These are phyloP conservation scores for Penicillium corylophilum DNA, from an alignment of 2,329 filamentous ascomycete species.

Conservation along the genomic window DNA sequence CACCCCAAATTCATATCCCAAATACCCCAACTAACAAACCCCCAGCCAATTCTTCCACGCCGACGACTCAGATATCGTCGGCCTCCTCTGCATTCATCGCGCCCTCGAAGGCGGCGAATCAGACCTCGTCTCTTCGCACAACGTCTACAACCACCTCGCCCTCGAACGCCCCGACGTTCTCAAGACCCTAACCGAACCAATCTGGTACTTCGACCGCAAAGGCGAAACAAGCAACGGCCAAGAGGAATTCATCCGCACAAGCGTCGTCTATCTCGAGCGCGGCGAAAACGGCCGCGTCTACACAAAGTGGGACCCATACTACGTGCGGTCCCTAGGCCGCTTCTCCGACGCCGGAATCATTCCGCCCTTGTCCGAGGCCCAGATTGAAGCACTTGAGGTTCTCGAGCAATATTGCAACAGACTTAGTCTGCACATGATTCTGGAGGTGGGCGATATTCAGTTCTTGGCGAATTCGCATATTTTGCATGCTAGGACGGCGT, in stretches of 20 bases:
- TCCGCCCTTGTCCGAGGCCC: constrained; percentile 67
- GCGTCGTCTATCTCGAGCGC: constrained; percentile 75
- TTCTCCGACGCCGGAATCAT: constrained; percentile 73
- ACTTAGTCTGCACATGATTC: constrained; percentile 76
- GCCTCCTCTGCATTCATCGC: constrained; percentile 75
- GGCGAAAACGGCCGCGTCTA: constrained; percentile 66
- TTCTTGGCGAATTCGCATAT: constrained; percentile 80
- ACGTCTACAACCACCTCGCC: constrained; percentile 79
- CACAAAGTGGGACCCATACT: constrained; percentile 90
- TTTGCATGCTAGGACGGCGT: constrained; percentile 77
- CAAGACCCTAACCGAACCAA: constrained; percentile 69
- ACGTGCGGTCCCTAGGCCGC: constrained; percentile 70
- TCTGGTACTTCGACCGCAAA: constrained; percentile 93
- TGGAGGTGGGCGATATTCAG: constrained; percentile 85
- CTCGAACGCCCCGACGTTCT: constrained; percentile 74
- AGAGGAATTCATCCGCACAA: constrained; percentile 69
- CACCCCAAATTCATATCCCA: neutral
- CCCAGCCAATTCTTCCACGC: constrained; percentile 76
- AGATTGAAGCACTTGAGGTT: constrained; percentile 65
- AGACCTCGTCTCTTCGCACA: constrained; percentile 74
- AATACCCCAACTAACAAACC: constrained; percentile 1
- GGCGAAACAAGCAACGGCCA: constrained; percentile 74
- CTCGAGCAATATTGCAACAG: constrained; percentile 74
- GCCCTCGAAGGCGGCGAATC: constrained; percentile 81
- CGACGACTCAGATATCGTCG: constrained; percentile 80